phyloP scores from a whole-genome alignment of 768 basidiomycete genomes.

The Krasilnikovozyma curviuscula region DNA sequence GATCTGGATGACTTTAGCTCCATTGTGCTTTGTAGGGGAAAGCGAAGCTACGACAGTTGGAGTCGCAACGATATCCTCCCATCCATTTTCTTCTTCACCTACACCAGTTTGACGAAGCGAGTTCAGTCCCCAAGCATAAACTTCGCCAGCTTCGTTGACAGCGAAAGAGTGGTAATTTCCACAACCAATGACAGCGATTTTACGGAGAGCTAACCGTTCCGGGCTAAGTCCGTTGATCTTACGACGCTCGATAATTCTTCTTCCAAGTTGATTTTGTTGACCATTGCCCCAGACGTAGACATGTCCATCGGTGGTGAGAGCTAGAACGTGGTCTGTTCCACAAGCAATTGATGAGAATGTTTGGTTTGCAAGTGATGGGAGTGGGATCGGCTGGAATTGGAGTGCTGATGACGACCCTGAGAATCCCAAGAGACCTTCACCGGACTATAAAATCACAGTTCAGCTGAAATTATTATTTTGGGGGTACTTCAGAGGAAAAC shows the following conservation, averaged over 20 bases:
- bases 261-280: constrained; percentile 76
- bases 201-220: constrained; percentile 62
- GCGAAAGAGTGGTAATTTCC: constrained; percentile 81
- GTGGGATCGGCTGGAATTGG: constrained; percentile 39
- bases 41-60: constrained; percentile 32
- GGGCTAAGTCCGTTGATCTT: constrained; percentile 71
- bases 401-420: constrained; percentile 36
- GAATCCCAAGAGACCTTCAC: constrained; percentile 72
- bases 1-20: constrained; percentile 38
- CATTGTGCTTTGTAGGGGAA: constrained; percentile 23
- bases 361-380: constrained; percentile 24
- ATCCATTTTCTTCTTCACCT: constrained; percentile 29
- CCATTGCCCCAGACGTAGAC: constrained; percentile 81
- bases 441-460: constrained; percentile 17
- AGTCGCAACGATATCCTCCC: constrained; percentile 32
- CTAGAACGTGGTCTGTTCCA: constrained; percentile 75
- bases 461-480: not conserved
- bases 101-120: constrained; percentile 51
- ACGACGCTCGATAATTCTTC: constrained; percentile 69
- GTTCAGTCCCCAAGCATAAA: constrained; percentile 95
- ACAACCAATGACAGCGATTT: constrained; percentile 52
- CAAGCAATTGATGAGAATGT: constrained; percentile 52
- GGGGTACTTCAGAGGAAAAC: not conserved
- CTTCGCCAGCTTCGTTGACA: constrained; percentile 57
- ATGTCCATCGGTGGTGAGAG: constrained; percentile 68